Evolutionary conservation across 495 filamentous ascomycete genomes (phyloP).

Genomic region (Lichenothelia convexa): DNA sequence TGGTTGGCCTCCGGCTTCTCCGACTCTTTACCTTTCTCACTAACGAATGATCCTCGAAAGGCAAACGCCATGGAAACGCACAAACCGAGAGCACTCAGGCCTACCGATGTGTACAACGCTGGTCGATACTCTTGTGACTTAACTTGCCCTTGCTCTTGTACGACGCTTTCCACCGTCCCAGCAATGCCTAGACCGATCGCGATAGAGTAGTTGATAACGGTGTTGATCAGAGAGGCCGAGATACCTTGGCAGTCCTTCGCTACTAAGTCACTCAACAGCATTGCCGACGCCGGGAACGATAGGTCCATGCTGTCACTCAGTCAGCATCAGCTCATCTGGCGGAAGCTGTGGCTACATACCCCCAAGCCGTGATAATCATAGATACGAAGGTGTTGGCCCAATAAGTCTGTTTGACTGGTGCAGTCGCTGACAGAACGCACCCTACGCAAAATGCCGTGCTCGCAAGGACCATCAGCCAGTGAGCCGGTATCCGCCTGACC

Average conservation of each 20-base stretch:
- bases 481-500: slow-evolving; percentile 19
- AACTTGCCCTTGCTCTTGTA: too few relatives aligned
- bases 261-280: slow-evolving; percentile 25
- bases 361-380: slow-evolving; percentile 29
- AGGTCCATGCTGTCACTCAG: slow-evolving; percentile 20
- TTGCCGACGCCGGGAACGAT: slow-evolving; percentile 11
- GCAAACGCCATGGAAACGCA: too few relatives aligned
- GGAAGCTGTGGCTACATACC: too few relatives aligned
- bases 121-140: too few relatives aligned
- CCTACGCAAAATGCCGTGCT: slow-evolving; percentile 27
- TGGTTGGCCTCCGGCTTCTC: too few relatives aligned
- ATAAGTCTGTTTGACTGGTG: slow-evolving; percentile 31
- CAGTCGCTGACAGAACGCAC: slow-evolving; percentile 24
- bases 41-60: too few relatives aligned
- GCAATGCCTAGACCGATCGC: slow-evolving; percentile 30
- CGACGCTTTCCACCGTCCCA: slow-evolving; percentile 27
- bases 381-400: slow-evolving; percentile 43
- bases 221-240: slow-evolving; percentile 25
- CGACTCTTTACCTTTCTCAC: too few relatives aligned
- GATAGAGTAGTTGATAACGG: slow-evolving; percentile 28
- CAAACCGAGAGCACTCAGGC: too few relatives aligned
- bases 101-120: too few relatives aligned
- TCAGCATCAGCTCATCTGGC: slow-evolving; percentile 20
- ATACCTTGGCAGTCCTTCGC: slow-evolving; percentile 26
- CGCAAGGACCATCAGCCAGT: slow-evolving; percentile 32